Conservation (phyloP, 192 early-diverging fungal genomes). For the Rhizophagus clarus region DNA sequence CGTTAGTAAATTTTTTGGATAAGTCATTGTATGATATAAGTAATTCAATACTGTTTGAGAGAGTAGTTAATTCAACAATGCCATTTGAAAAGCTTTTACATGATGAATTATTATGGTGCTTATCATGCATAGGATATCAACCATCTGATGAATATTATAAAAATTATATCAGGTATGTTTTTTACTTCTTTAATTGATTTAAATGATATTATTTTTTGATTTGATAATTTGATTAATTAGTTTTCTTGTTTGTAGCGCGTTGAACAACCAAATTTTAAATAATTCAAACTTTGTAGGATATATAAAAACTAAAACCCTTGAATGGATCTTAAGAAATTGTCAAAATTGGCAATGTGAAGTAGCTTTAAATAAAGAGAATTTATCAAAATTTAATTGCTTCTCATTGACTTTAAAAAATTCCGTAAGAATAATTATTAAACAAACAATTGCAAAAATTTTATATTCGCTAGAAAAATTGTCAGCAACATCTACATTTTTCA, state of each 20-base stretch:
- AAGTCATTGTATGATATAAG: background rate
- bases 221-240: background rate
- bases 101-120: background rate
- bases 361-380: background rate
- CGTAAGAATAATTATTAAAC: background rate
- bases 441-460: background rate
- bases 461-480: background rate
- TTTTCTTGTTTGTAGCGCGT: background rate
- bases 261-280: background rate
- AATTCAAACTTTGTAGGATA: background rate
- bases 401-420: background rate
- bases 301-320: background rate
- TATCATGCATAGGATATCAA: background rate
- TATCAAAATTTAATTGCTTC: background rate
- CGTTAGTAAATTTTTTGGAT: background rate
- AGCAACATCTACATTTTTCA: background rate
- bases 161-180: background rate
- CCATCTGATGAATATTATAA: background rate
- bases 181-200: too few relatives aligned
- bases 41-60: background rate
- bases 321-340: background rate
- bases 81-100: background rate
- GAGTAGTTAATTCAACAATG: background rate
- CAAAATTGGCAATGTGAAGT: background rate
- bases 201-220: background rate